Conservation (phyloP, 2,329 filamentous ascomycete genomes). For the Fusarium torulosum region DNA sequence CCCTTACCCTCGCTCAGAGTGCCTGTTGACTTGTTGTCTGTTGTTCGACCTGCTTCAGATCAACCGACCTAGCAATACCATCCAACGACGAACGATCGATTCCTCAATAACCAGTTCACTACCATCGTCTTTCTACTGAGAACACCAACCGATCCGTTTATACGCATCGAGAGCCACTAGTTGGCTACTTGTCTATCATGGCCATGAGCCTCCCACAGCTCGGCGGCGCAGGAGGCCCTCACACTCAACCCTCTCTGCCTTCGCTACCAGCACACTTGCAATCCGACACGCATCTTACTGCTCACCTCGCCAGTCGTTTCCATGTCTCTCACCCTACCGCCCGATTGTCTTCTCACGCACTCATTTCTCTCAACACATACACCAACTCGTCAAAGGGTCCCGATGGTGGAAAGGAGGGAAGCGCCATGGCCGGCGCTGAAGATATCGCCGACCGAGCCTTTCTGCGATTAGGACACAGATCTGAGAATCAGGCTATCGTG, state of each 20-base stretch:
- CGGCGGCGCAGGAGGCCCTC: slow-evolving; percentile 69
- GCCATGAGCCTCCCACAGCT: slow-evolving; percentile 68
- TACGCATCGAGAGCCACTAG: slow-evolving; percentile 44
- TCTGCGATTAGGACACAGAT: slow-evolving; percentile 84
- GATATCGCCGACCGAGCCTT: slow-evolving; percentile 90
- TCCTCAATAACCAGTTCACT: slow-evolving; percentile 14
- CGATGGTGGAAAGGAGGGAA: slow-evolving; percentile 92
- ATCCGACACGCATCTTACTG: slow-evolving; percentile 82
- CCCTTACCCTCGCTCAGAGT: slow-evolving; percentile 43
- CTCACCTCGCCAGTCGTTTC: slow-evolving; percentile 88
- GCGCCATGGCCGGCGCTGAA: slow-evolving; percentile 91
- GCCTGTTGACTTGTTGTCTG: slow-evolving; percentile 27
- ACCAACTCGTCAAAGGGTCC: slow-evolving; percentile 87
- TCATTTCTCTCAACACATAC: slow-evolving; percentile 95
- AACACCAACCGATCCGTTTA: slow-evolving; percentile 20
- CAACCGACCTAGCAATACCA: slow-evolving; percentile 15
- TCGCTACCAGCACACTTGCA: slow-evolving; percentile 86
- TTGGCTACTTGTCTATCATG: slow-evolving; percentile 63
- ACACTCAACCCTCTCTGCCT: slow-evolving; percentile 87
- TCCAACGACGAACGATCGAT: slow-evolving; percentile 22
- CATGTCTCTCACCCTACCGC: slow-evolving; percentile 92
- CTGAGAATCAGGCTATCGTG: slow-evolving; percentile 91
- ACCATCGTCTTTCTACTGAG: slow-evolving; percentile 12
- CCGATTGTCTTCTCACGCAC: slow-evolving; percentile 87
- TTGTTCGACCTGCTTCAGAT: slow-evolving; percentile 10